Evolutionary conservation across 805 yeast genomes (phyloP).

Genomic region (Naumovozyma baii): DNA sequence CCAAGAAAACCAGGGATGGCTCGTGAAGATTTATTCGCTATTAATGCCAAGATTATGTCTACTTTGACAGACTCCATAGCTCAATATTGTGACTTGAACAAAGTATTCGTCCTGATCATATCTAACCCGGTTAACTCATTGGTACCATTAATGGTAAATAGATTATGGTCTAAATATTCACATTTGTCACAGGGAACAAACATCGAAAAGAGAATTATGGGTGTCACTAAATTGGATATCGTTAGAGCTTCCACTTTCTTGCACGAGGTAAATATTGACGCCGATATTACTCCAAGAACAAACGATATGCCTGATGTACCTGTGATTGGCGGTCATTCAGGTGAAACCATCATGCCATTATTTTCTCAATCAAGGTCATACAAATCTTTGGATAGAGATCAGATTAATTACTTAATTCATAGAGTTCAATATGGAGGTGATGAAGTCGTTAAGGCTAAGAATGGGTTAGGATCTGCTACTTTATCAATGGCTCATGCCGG

Average conservation of each 20-base stretch:
- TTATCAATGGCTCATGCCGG: slow-evolving; percentile 95
- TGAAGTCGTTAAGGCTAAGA: slow-evolving; percentile 91
- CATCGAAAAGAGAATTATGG: slow-evolving; percentile 67
- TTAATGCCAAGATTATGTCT: slow-evolving; percentile 72
- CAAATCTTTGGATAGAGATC: slow-evolving; percentile 26
- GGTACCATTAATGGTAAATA: slow-evolving; percentile 80
- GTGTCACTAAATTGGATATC: slow-evolving; percentile 81
- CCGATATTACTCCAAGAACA: slow-evolving; percentile 32
- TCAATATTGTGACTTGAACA: slow-evolving; percentile 44
- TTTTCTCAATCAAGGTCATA: slow-evolving; percentile 37
- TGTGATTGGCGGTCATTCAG: slow-evolving; percentile 92
- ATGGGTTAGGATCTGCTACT: slow-evolving; percentile 92
- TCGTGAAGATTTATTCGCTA: slow-evolving; percentile 77
- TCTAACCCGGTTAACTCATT: slow-evolving; percentile 93
- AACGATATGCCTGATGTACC: slow-evolving; percentile 45
- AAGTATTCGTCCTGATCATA: slow-evolving; percentile 70
- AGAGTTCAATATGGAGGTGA: slow-evolving; percentile 96
- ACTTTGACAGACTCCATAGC: slow-evolving; percentile 71
- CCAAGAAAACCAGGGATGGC: slow-evolving; percentile 96
- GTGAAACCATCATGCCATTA: slow-evolving; percentile 87
- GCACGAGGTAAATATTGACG: slow-evolving; percentile 37
- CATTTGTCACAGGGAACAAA: slow-evolving; percentile 36
- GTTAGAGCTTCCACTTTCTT: slow-evolving; percentile 75
- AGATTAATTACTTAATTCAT: slow-evolving; percentile 54
- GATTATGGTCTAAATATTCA: slow-evolving; percentile 44